Conservation (phyloP, 768 basidiomycete genomes). For the Mycena venus region DNA sequence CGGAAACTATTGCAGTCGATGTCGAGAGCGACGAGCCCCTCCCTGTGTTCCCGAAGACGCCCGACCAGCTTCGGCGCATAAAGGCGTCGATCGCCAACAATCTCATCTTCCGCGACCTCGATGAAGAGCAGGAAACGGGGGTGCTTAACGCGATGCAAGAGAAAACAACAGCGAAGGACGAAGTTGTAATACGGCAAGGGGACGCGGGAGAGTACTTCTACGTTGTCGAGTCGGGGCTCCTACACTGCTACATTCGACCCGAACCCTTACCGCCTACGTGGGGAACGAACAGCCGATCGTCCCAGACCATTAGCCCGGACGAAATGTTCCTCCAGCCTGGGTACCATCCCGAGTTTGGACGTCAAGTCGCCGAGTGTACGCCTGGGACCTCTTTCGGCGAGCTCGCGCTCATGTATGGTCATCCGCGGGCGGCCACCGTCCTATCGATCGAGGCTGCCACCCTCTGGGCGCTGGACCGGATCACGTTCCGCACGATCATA, state of each 20-base stretch:
- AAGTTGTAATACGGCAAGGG: slow-evolving; percentile 97
- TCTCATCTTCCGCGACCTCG: slow-evolving; percentile 96
- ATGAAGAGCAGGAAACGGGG: slow-evolving; percentile 94
- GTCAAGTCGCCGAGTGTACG: slow-evolving; percentile 86
- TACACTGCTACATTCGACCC: slow-evolving; percentile 86
- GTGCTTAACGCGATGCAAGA: slow-evolving; percentile 98
- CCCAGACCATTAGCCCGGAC: slow-evolving; percentile 52
- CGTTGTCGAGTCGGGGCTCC: slow-evolving; percentile 90
- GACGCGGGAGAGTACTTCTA: slow-evolving; percentile 98
- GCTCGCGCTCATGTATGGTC: slow-evolving; percentile 97
- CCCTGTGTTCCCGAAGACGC: slow-evolving; percentile 83
- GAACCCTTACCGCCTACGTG: slow-evolving; percentile 75
- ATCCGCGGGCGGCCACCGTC: slow-evolving; percentile 95
- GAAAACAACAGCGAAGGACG: slow-evolving; percentile 73
- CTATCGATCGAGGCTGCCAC: slow-evolving; percentile 85
- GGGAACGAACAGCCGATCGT: slow-evolving; percentile 58
- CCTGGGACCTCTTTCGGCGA: slow-evolving; percentile 95
- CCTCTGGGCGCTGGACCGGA: slow-evolving; percentile 96
- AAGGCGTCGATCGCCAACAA: slow-evolving; percentile 88
- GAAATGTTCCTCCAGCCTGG: slow-evolving; percentile 75
- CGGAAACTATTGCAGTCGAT: slow-evolving; percentile 93
- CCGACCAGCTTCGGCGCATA: slow-evolving; percentile 90
- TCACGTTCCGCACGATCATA: slow-evolving; percentile 98
- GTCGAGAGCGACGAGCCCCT: slow-evolving; percentile 74
- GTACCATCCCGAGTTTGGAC: slow-evolving; percentile 80